These are phyloP conservation scores for Penicillium lagena DNA, from an alignment of 495 filamentous ascomycete species.

Conservation along the genomic window DNA sequence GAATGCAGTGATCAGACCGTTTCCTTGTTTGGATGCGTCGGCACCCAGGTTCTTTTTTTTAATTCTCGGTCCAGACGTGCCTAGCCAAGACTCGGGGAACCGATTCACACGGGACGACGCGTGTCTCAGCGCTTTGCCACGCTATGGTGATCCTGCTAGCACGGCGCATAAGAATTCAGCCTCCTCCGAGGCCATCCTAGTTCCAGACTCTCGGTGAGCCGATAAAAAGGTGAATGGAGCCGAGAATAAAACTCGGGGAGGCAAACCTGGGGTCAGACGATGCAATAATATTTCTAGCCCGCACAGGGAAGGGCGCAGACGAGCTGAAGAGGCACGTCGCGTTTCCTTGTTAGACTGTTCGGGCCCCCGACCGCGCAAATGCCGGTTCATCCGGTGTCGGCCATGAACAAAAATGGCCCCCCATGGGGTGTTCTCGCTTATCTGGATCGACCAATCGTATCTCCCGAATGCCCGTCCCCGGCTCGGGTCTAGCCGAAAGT, in stretches of 20 bases:
- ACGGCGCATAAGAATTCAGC: not conserved
- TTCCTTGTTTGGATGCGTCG: no score
- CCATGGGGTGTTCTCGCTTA: not conserved
- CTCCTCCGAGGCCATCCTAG: constrained; percentile 4
- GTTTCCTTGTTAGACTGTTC: not conserved
- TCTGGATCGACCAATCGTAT: not conserved
- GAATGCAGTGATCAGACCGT: no score
- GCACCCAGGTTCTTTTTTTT: not conserved
- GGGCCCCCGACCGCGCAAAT: constrained; percentile 3
- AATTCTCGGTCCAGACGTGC: not conserved
- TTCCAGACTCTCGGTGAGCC: constrained; percentile 14
- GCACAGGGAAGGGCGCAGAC: not conserved
- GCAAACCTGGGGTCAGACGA: constrained; percentile 9
- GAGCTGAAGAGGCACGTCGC: not conserved
- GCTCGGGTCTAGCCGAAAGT: constrained; percentile 10
- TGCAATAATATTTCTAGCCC: not conserved
- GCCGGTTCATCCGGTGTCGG: constrained; percentile 7
- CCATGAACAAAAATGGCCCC: not conserved
- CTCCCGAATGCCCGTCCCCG: constrained; percentile 1
- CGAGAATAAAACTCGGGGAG: constrained; percentile 1
- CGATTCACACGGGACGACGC: constrained; percentile 3
- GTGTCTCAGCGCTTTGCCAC: constrained; percentile 4
- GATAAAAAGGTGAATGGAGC: not conserved
- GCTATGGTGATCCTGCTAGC: not conserved
- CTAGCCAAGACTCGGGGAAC: constrained; percentile 3